These are phyloP conservation scores for Hypsizygus ulmarius DNA, from an alignment of 1,284 basidiomycete genomes.

Conservation along the genomic window DNA sequence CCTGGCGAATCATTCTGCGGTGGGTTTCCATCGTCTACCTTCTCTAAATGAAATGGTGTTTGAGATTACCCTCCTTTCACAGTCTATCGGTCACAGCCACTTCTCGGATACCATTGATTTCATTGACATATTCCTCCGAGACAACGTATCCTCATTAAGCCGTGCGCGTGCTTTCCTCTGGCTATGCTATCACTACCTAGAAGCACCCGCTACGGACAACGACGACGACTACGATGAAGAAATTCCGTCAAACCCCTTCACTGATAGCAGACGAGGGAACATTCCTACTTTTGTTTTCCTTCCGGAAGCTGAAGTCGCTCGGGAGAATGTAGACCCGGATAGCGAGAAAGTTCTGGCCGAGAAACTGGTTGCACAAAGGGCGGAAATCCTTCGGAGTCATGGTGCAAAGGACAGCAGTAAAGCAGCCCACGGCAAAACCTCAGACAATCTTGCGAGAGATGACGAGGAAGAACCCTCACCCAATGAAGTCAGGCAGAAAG, in stretches of 20 bases:
- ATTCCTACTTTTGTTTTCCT: constrained; percentile 41
- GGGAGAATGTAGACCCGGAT: constrained; percentile 47
- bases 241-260: constrained; percentile 52
- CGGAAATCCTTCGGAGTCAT: constrained; percentile 37
- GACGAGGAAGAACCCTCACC: constrained; percentile 24
- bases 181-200: constrained; percentile 60
- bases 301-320: constrained; percentile 45
- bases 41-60: constrained; percentile 12
- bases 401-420: constrained; percentile 32
- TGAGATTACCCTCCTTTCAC: constrained; percentile 8
- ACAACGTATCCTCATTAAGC: constrained; percentile 54
- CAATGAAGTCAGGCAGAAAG: constrained; percentile 24
- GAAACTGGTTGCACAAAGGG: constrained; percentile 38
- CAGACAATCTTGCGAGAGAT: constrained; percentile 25
- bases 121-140: constrained; percentile 65
- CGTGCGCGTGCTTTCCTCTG: constrained; percentile 68
- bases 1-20: constrained; percentile 52
- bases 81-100: constrained; percentile 57
- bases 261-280: constrained; percentile 42
- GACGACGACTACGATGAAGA: constrained; percentile 40
- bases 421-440: constrained; percentile 23
- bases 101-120: constrained; percentile 57
- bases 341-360: constrained; percentile 37
- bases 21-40: constrained; percentile 30
- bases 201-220: constrained; percentile 33